A percentile compares a stretch with the other conserved stretches of the same genome.
phyloP scores from a whole-genome alignment of 352 stramenopile species.

The Phytophthora fragariae region DNA sequence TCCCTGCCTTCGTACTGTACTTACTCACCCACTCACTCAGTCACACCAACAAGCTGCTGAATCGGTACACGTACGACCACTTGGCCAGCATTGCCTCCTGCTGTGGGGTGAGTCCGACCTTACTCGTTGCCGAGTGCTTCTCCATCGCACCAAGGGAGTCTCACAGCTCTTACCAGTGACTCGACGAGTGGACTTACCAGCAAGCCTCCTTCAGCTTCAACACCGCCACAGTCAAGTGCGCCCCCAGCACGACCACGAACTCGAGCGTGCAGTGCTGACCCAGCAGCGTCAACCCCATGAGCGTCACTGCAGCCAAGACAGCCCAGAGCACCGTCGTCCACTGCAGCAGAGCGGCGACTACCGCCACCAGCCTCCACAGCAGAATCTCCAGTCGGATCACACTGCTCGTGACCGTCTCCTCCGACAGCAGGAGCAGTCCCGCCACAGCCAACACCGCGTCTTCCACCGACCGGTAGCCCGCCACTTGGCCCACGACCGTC shows the following conservation, averaged over 20 bases:
- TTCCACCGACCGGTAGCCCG: conserved; percentile 40
- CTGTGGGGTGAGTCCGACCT: conserved; percentile 24
- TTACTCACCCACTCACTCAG: too few relatives aligned
- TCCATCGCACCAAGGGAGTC: conserved; percentile 29
- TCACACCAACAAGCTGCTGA: conserved; percentile 30
- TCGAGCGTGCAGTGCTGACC: conserved; percentile 32
- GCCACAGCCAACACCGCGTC: conserved; percentile 19
- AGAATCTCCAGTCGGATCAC: conserved; percentile 32
- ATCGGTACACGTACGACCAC: conserved; percentile 31
- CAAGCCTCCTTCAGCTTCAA: conserved; percentile 25
- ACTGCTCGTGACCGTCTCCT: conserved; percentile 22
- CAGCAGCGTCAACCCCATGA: conserved; percentile 25
- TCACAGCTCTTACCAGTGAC: conserved; percentile 32
- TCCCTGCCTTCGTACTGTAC: neutral
- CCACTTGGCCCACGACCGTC: conserved; percentile 35
- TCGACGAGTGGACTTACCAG: conserved; percentile 27
- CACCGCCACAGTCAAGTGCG: conserved; percentile 25
- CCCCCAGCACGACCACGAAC: conserved; percentile 31
- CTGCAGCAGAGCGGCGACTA: conserved; percentile 22
- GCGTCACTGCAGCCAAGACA: conserved; percentile 1
- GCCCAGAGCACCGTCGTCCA: conserved; percentile 31
- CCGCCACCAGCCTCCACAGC: conserved; percentile 29
- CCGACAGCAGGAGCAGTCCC: conserved; percentile 26
- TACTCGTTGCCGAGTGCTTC: conserved; percentile 6
- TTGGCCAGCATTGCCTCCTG: conserved; percentile 42